Conservation (phyloP, 169 alveolate species). For the Plasmodium adleri region DNA sequence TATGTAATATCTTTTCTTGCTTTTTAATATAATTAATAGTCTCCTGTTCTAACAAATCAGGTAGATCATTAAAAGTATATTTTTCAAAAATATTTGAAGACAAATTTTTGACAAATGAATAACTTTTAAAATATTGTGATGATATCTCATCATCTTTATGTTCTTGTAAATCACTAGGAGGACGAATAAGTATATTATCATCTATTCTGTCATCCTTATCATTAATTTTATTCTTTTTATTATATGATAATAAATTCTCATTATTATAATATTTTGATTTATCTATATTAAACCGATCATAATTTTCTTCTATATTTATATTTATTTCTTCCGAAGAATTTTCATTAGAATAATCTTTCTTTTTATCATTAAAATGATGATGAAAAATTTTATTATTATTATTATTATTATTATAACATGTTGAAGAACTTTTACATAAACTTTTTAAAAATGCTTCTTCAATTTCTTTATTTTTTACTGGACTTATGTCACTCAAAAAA, state of each 20-base stretch:
- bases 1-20: constrained; percentile 34
- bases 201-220: neutral
- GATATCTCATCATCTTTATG: neutral
- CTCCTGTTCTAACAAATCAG: constrained; percentile 43
- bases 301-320: constrained; percentile 50
- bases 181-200: neutral
- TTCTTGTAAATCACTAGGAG: neutral
- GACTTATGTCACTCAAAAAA: constrained; percentile 62
- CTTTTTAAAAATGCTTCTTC: constrained; percentile 74
- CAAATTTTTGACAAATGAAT: constrained; percentile 5
- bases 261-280: neutral
- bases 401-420: constrained; percentile 1
- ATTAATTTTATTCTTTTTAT: neutral
- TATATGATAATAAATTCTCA: neutral
- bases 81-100: constrained; percentile 11
- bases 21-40: constrained; percentile 52
- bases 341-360: constrained; percentile 31
- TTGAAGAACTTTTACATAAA: constrained; percentile 33
- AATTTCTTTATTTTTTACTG: constrained; percentile 72
- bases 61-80: constrained; percentile 38
- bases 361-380: neutral
- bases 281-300: constrained; percentile 31
- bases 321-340: constrained; percentile 33
- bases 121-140: neutral
- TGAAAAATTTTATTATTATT: neutral